A percentile compares a stretch with the other conserved stretches of the same genome.
Conservation (phyloP, 345 rosid species). For the Geranium brycei region DNA sequence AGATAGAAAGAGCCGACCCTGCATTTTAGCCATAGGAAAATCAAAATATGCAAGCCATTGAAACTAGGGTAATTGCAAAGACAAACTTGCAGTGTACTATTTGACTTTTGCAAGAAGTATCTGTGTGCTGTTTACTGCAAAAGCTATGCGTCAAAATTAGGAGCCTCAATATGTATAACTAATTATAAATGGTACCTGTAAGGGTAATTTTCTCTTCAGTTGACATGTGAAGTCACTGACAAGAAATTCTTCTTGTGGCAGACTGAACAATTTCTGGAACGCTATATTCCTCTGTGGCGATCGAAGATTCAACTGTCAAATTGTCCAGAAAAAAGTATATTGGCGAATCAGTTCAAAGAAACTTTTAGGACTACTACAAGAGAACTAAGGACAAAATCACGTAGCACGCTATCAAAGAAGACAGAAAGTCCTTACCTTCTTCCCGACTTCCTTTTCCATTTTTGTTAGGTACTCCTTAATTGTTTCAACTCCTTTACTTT, state of each 20-base stretch:
- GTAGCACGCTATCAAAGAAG: neutral
- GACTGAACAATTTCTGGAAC: constrained; percentile 70
- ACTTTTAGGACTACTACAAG: too few species aligned
- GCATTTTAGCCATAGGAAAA: constrained; percentile 1
- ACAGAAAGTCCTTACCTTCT: constrained; percentile 41
- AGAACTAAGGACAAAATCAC: neutral
- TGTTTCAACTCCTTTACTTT: constrained; percentile 62
- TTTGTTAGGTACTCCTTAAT: constrained; percentile 61
- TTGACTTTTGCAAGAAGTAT: too few species aligned
- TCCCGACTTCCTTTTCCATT: constrained; percentile 90
- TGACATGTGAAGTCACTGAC: constrained; percentile 64
- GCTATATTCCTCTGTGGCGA: constrained; percentile 69
- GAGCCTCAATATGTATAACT: too few species aligned
- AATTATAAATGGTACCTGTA: constrained; percentile 36
- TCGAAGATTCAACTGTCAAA: constrained; percentile 51
- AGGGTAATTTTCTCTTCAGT: constrained; percentile 71
- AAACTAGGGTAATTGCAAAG: too few species aligned
- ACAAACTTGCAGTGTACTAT: too few species aligned
- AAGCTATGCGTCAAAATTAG: too few species aligned
- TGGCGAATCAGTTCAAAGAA: neutral
- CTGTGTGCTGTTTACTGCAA: too few species aligned
- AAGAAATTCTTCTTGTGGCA: constrained; percentile 86
- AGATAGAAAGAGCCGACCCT: constrained; percentile 80
- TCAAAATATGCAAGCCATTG: neutral
- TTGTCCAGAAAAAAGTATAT: constrained; percentile 10